Evolutionary conservation across 805 yeast genomes (phyloP), one percentile per base, ranked within the genome.

Genomic region (Yamadazyma paraphyllophila): DNA sequence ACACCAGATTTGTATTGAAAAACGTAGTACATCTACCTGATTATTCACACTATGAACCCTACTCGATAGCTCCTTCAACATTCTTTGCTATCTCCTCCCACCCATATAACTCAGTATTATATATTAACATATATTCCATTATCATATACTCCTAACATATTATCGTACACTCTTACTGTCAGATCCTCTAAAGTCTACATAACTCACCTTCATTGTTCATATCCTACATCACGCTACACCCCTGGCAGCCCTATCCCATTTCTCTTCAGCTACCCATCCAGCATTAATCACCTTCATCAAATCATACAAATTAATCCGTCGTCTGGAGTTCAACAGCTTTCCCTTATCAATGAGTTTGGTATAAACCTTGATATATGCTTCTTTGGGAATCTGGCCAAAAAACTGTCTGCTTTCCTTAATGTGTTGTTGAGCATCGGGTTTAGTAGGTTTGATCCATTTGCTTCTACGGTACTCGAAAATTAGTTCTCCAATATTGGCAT

Each of bases 191-290:
- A n/a, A n/a, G n/a, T n/a, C n/a, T n/a, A n/a, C n/a, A n/a, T n/a
- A n/a, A n/a, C n/a, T n/a, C n/a, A n/a, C n/a, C n/a, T n/a, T n/a
- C n/a, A n/a, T n/a, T n/a, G n/a, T 4, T 31, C 14, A 7, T 15
- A 31, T 31, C 7, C 13, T n/a, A 27, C 30, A 14, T 42, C 49
- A 66, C 4, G 73, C 59, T 41, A 69, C 52, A 1, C 76, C 76
- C 27, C 56, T 58, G 4, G 74, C 73, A 3, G 77, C 77, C 31
- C 74, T 66, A 47, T 78, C 84, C 92, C 94, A 91, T 53, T 81
- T 79, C 41, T 83, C 88, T 16, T 81, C 81, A 48, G 81, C 83
- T 12, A 77, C 74, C 98, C 98, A 91, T 14, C 97, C 97, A 3
- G 85, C 79, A 56, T 88, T 82, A 35, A 91, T 76, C 17, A 91